phyloP scores from a whole-genome alignment of 2,329 filamentous ascomycete genomes.

The Pseudocercospora cruenta region DNA sequence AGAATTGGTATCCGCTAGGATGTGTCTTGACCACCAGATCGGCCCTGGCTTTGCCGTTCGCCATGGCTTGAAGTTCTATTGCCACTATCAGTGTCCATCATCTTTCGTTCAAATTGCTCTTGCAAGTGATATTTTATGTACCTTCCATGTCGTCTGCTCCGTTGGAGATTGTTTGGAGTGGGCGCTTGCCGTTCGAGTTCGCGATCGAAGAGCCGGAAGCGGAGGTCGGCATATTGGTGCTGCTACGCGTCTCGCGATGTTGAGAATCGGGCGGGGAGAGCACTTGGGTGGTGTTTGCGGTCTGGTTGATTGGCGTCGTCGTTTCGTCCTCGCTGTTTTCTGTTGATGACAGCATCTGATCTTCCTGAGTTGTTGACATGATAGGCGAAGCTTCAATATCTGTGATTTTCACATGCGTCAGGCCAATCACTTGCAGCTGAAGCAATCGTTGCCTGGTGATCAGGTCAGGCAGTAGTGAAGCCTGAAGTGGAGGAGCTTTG shows the following conservation, averaged over 20 bases:
- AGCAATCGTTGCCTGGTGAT: not conserved
- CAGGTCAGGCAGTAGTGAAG: not conserved
- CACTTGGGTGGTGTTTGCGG: slow-evolving; percentile 44
- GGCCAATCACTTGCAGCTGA: not conserved
- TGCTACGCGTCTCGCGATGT: slow-evolving; percentile 29
- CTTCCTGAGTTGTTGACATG: slow-evolving; percentile 53
- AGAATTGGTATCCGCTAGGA: slow-evolving; percentile 40
- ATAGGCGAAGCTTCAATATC: slow-evolving; percentile 4
- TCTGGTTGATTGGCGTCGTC: slow-evolving; percentile 48
- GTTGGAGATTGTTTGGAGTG: slow-evolving; percentile 40
- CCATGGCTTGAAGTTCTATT: slow-evolving; percentile 29
- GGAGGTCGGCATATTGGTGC: slow-evolving; percentile 27
- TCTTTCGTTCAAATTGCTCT: not conserved
- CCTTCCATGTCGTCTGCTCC: slow-evolving; percentile 35
- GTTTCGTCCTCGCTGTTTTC: slow-evolving; percentile 33
- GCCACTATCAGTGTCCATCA: not conserved
- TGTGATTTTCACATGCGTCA: not conserved
- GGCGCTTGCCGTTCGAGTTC: slow-evolving; percentile 45
- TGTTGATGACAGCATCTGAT: slow-evolving; percentile 57
- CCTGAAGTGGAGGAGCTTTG: not conserved
- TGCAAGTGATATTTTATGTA: not conserved
- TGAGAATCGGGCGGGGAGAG: slow-evolving; percentile 61
- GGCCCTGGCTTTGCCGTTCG: slow-evolving; percentile 24
- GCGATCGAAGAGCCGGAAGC: slow-evolving; percentile 31
- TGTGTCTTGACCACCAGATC: slow-evolving; percentile 35